phyloP scores from a whole-genome alignment of 2,329 filamentous ascomycete species.

The Aspergillus novoparasiticus region DNA sequence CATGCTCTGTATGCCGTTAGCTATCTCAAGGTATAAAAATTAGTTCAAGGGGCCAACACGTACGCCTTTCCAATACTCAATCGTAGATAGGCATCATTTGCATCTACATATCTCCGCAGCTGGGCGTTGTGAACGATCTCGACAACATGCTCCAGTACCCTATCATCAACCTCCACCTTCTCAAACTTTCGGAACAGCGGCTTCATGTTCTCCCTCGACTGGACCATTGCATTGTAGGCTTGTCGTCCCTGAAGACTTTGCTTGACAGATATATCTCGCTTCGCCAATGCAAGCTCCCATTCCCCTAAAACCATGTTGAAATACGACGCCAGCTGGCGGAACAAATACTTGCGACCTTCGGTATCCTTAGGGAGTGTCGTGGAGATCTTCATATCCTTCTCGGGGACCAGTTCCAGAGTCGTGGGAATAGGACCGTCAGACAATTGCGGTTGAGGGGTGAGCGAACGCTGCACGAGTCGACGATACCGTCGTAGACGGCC shows the following conservation, averaged over 20 bases:
- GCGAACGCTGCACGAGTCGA: slow-evolving; percentile 55
- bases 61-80: slow-evolving; percentile 89
- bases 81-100: slow-evolving; percentile 90
- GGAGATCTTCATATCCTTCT: slow-evolving; percentile 85
- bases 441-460: slow-evolving; percentile 46
- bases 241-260: slow-evolving; percentile 78
- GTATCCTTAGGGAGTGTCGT: slow-evolving; percentile 64
- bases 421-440: slow-evolving; percentile 84
- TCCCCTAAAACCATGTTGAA: slow-evolving; percentile 94
- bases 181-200: slow-evolving; percentile 91
- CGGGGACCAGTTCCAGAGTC: slow-evolving; percentile 74
- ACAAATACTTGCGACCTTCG: slow-evolving; percentile 70
- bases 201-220: slow-evolving; percentile 83
- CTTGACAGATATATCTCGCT: slow-evolving; percentile 59
- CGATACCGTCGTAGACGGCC: slow-evolving; percentile 71
- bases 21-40: neutral
- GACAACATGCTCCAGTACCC: slow-evolving; percentile 77
- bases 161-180: slow-evolving; percentile 74
- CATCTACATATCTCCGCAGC: slow-evolving; percentile 88
- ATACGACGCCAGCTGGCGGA: slow-evolving; percentile 87
- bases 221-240: slow-evolving; percentile 81
- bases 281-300: slow-evolving; percentile 77
- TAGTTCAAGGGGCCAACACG: slow-evolving; percentile 24
- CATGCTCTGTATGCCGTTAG: slow-evolving; percentile 63
- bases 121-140: slow-evolving; percentile 93